Percentiles rank a stretch among this genome's conserved stretches.
Evolutionary conservation across 129 eudicot genomes (phyloP).

Genomic region (Dittrichia graveolens): DNA sequence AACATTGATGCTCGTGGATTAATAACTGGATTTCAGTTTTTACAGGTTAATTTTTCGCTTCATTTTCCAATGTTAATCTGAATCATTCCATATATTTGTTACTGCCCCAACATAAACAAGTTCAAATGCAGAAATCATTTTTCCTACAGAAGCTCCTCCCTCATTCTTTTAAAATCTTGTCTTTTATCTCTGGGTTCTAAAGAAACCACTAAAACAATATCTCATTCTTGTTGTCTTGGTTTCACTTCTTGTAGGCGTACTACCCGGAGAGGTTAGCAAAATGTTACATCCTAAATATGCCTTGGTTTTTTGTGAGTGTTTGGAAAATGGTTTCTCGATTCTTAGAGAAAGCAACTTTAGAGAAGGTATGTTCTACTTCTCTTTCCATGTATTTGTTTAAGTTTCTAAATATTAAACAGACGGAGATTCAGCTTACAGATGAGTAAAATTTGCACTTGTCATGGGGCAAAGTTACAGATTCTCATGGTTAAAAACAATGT

Average conservation of each 20-base stretch:
- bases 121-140: not conserved
- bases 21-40: slow-evolving; percentile 76
- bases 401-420: too few species aligned
- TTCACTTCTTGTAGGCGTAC: slow-evolving; percentile 47
- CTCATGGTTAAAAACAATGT: too few species aligned
- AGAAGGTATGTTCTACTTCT: slow-evolving; percentile 47
- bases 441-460: not conserved
- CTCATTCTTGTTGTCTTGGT: slow-evolving; percentile 4
- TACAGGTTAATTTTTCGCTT: slow-evolving; percentile 50
- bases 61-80: not conserved
- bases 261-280: slow-evolving; percentile 67
- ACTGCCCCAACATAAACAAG: slow-evolving; percentile 15
- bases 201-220: slow-evolving; percentile 10
- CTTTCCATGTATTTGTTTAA: not conserved
- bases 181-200: not conserved
- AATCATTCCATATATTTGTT: not conserved
- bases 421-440: not conserved
- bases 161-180: not conserved
- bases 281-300: slow-evolving; percentile 56
- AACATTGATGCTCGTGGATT: slow-evolving; percentile 73
- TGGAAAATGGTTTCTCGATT: slow-evolving; percentile 61
- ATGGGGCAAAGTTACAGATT: not conserved
- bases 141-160: not conserved
- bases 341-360: slow-evolving; percentile 59
- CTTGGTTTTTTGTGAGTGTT: slow-evolving; percentile 54